These are phyloP conservation scores for Cercospora sesami DNA, from an alignment of 2,329 filamentous ascomycete genomes.

Conservation along the genomic window DNA sequence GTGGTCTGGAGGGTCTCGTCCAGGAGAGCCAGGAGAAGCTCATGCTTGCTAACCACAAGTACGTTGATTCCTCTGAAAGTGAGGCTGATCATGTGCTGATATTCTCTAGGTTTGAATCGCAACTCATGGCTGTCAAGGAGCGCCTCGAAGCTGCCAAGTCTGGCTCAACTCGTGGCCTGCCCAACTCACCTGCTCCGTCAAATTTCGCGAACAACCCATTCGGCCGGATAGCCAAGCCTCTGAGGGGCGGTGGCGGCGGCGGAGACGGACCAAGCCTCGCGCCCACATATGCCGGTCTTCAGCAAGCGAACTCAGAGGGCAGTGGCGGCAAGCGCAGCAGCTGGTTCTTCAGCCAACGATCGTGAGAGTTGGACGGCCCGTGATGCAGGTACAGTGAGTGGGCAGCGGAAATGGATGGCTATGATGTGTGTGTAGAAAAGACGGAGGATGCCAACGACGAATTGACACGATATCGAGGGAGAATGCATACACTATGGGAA, in stretches of 20 bases:
- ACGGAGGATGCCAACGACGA: not conserved
- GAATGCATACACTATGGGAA: constrained; percentile 10
- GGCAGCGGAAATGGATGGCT: constrained; percentile 1
- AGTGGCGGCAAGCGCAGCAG: constrained; percentile 61
- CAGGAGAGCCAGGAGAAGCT: constrained; percentile 99
- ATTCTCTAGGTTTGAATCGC: constrained; percentile 79
- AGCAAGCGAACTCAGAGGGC: constrained; percentile 38
- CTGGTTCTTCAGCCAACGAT: constrained; percentile 69
- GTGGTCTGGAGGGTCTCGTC: constrained; percentile 85
- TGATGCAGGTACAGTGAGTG: constrained; percentile 1
- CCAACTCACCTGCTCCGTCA: constrained; percentile 51
- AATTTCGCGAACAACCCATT: constrained; percentile 69
- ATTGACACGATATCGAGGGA: constrained; percentile 13
- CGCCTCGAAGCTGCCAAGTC: constrained; percentile 92
- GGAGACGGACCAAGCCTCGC: constrained; percentile 42
- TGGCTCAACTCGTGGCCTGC: constrained; percentile 81
- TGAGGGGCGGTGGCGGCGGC: constrained; percentile 56
- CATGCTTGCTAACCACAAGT: constrained; percentile 96
- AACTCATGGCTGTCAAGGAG: constrained; percentile 96
- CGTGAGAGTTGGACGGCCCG: not conserved
- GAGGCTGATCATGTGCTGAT: constrained; percentile 17
- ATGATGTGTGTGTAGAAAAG: constrained; percentile 1
- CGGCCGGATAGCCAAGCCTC: constrained; percentile 64
- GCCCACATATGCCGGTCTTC: constrained; percentile 47
- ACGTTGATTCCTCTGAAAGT: constrained; percentile 44